Evolutionary conservation across 2,329 filamentous ascomycete species (phyloP).

Genomic region (Scytalidium lignicola): DNA sequence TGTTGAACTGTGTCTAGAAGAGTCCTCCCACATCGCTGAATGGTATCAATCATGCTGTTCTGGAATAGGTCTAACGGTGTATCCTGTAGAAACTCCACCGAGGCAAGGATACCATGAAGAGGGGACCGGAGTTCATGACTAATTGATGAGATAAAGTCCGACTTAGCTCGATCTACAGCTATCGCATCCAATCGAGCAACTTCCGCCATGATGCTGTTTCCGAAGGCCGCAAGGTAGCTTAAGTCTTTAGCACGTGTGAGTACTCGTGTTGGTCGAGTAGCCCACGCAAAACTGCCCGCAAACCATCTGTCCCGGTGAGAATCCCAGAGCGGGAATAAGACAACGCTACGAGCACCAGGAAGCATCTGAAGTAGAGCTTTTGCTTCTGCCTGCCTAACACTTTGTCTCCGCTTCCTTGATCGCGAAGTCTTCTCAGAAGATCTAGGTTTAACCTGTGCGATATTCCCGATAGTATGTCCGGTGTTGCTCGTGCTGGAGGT

Average conservation of each 20-base stretch:
- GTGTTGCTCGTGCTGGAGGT: slow-evolving; percentile 13
- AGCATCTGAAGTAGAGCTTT: slow-evolving; percentile 31
- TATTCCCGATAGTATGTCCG: slow-evolving; percentile 3
- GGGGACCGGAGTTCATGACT: slow-evolving; percentile 58
- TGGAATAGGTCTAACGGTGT: slow-evolving; percentile 42
- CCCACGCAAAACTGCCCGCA: slow-evolving; percentile 46
- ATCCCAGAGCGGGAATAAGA: slow-evolving; percentile 45
- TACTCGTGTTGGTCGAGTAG: slow-evolving; percentile 34
- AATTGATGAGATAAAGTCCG: slow-evolving; percentile 54
- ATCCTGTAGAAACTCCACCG: slow-evolving; percentile 48
- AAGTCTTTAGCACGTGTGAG: slow-evolving; percentile 45
- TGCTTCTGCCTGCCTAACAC: slow-evolving; percentile 23
- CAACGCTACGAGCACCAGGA: slow-evolving; percentile 39
- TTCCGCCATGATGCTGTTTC: slow-evolving; percentile 51
- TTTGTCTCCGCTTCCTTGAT: no score
- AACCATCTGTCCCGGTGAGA: slow-evolving; percentile 40
- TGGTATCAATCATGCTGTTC: slow-evolving; percentile 40
- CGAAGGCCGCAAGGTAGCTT: slow-evolving; percentile 46
- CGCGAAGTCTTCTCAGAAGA: slow-evolving; percentile 9
- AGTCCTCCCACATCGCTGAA: slow-evolving; percentile 46
- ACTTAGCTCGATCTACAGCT: slow-evolving; percentile 30
- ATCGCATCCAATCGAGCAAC: slow-evolving; percentile 42
- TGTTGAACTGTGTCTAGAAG: slow-evolving; percentile 50
- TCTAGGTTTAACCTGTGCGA: background rate
- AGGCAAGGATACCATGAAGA: slow-evolving; percentile 54